phyloP scores from a whole-genome alignment of 768 basidiomycete genomes.

The Psilocybe subaeruginosa region DNA sequence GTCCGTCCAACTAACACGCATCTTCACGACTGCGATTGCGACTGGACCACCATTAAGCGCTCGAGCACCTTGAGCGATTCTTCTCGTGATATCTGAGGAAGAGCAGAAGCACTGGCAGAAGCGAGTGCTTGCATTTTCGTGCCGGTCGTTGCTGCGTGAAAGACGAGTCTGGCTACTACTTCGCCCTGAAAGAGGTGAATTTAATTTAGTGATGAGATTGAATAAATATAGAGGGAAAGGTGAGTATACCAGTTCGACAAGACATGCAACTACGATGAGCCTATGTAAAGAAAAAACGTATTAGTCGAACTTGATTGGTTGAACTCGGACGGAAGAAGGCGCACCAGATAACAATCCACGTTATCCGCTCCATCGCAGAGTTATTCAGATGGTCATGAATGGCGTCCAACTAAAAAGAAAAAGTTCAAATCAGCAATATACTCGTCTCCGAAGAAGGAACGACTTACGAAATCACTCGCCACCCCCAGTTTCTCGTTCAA shows the following conservation, averaged over 20 bases:
- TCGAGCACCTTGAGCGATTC: conserved; percentile 44
- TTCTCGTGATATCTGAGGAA: conserved; percentile 33
- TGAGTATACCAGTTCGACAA: conserved; percentile 74
- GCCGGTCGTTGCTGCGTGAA: conserved; percentile 57
- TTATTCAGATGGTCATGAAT: conserved; percentile 95
- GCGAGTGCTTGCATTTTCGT: conserved; percentile 2
- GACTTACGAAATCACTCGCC: conserved; percentile 83
- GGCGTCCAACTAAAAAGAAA: conserved; percentile 68
- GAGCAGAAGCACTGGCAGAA: conserved; percentile 1
- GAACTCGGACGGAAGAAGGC: conserved; percentile 25
- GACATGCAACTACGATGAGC: conserved; percentile 86
- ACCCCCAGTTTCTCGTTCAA: conserved; percentile 89
- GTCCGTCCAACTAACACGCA: not conserved
- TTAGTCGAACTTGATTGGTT: conserved; percentile 15
- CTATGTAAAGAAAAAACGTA: conserved; percentile 40
- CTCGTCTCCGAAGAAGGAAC: not conserved
- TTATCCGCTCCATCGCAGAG: conserved; percentile 88
- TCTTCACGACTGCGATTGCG: not conserved
- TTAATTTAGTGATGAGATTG: not conserved
- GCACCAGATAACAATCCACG: conserved; percentile 55
- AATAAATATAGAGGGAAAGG: not conserved
- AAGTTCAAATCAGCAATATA: not conserved
- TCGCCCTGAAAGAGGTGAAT: conserved; percentile 60
- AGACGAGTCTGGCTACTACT: conserved; percentile 73
- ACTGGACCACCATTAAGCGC: conserved; percentile 34